Evolutionary conservation across 148 eudicot genomes (phyloP), one percentile per base, ranked within the genome.

Genomic region (Rheum nobile): DNA sequence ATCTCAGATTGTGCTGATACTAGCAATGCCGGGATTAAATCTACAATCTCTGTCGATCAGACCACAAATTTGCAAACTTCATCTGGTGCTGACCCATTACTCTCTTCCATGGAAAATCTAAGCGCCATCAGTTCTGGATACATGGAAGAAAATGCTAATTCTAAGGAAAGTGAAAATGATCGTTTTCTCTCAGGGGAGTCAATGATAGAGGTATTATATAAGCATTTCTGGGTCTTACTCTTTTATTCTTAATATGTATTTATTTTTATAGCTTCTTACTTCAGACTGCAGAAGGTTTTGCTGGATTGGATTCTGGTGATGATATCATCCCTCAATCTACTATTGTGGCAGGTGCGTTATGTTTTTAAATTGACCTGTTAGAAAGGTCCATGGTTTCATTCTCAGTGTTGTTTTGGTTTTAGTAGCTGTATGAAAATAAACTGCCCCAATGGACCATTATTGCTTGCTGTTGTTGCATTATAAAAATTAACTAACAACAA

Each of bases 261-360:
- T 72, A 24, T 24, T 24, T 21, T 50, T 4, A 41, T 74, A 16
- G 50, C 55, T 2, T 61, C 6, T 54, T 72, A 41, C 34, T 75
- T 57, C 77, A 89, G 93, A 71, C 59, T 75, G 75, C 76, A 70
- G 86, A 85, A 29, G 50, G 74, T 59, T 77, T 83, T 48, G 50
- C 57, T 72, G 86, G 76, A 70, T 63, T 76, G 76, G 82, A 82
- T 28, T 31, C 79, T 73, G 54, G 80, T 35, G 79, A 78, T 71
- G 87, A 74, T 68, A 19, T 68, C 77, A 76, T 75, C 77, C 74
- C 76, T 75, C 83, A 79, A 57, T 52, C 82, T 0, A 52, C 71
- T 19, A 68, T 28, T 41, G 48, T 54, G 52, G 74, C 43, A 0
- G 87, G 87, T 82, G 73, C 76, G 82, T 16, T 34, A 57, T 13